Conservation (phyloP, 192 early-diverging fungal species). For the Backusella macrospora region DNA sequence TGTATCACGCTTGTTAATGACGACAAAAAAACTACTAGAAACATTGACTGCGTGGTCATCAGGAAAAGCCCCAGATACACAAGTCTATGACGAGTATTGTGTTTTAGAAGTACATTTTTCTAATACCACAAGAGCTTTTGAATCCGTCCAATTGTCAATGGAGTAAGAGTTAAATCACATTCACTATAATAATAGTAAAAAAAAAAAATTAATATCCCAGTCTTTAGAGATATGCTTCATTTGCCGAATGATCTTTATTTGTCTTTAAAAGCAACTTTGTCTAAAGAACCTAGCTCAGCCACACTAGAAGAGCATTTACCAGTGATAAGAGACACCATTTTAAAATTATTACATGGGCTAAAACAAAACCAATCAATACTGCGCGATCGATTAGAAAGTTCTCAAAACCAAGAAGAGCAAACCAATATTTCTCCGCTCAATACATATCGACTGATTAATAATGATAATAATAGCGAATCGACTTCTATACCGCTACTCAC, state of each 20-base stretch:
- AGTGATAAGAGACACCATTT: conserved; percentile 55
- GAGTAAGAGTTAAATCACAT: background rate
- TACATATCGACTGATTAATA: background rate
- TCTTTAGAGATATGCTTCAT: conserved; percentile 11
- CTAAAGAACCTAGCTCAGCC: conserved; percentile 14
- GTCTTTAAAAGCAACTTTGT: background rate
- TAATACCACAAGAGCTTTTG: conserved; percentile 9
- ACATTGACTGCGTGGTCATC: conserved; percentile 13
- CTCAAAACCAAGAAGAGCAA: background rate
- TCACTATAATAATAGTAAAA: background rate
- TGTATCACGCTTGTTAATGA: background rate
- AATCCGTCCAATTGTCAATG: conserved; percentile 1
- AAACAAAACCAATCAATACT: conserved; percentile 54
- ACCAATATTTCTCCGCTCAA: background rate
- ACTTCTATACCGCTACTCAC: background rate
- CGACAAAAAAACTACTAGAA: conserved; percentile 8
- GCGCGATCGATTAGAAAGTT: conserved; percentile 34
- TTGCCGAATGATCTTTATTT: conserved; percentile 7
- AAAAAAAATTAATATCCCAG: background rate
- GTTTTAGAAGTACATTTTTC: background rate
- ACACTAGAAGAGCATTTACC: conserved; percentile 54
- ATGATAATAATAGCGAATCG: background rate
- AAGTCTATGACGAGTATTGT: conserved; percentile 5
- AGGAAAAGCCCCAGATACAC: background rate
- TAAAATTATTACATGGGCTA: conserved; percentile 52